Base-by-base conservation (phyloP, 768 basidiomycete genomes). In the Russula vinacea region DNA sequence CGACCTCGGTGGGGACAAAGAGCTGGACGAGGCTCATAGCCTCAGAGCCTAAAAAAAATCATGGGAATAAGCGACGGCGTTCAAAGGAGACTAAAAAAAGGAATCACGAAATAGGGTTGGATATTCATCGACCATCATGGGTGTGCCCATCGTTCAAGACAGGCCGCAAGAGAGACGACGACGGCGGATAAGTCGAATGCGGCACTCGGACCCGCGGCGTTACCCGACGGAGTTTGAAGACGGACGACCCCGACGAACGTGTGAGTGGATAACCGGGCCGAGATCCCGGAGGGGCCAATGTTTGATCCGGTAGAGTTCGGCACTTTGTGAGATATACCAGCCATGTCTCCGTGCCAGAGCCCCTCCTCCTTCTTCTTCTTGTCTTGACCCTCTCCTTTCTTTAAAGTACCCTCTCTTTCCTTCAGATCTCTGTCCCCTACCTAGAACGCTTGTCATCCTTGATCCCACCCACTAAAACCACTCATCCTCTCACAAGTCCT, bases 1-100 rank as follows among this genome's bases (percentile, higher is more conserved):
- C 93, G 65, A 96, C 93, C 81, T 99, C 97, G 44, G 91, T 89
- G 50, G 96, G 97, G 70, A 98, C 90, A 74, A 94, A 95, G 71
- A 99, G 87, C 81, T 98, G 94, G 67, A 96, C 90, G 78, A 95
- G 80, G 81, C 94, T 96, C 95, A 98, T 98, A 80, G 87, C 84
- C 79, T 97, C 95, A 83, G 95, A 98, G 62, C 92, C 94, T 97
- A 59, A 65, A 69, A 60, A 66, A 17, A 39, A 51, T 52, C 14
- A 63, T 5, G 29, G 29, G 29, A 5, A 5, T 29, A 29, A 29
- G 40, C 19, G 19, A 60, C n/a, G 0, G 9, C 52, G 44, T 10
- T 42, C n/a, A 24, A 29, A n/a, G 44, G 11, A 47, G 50, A 68
- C 22, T 29, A 26, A 10, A 19, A n/a, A 24, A 5, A n/a, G 24